phyloP scores from a whole-genome alignment of 139 green algal genomes.

The Monoraphidium neglectum region DNA sequence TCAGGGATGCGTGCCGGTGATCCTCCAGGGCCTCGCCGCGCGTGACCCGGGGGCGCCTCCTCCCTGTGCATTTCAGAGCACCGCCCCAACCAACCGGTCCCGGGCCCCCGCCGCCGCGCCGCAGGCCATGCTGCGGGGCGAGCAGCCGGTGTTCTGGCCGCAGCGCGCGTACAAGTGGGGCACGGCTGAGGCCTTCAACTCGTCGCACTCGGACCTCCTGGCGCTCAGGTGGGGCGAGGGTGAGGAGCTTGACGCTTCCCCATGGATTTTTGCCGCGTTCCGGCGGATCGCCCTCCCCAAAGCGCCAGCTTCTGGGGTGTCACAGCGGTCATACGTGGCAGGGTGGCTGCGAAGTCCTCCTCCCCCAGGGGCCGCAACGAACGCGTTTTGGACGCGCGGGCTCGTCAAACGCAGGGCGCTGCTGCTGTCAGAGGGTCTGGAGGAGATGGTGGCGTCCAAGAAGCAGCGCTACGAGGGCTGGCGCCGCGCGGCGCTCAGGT shows the following conservation, averaged over 20 bases:
- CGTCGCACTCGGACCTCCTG: constrained; percentile 77
- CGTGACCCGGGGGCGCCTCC: too few relatives aligned
- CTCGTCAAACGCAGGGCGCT: constrained; percentile 41
- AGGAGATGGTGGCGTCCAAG: constrained; percentile 66
- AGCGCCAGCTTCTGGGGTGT: background rate
- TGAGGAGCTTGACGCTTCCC: background rate
- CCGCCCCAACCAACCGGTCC: too few relatives aligned
- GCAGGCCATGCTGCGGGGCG: constrained; percentile 44
- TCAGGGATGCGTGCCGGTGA: too few relatives aligned
- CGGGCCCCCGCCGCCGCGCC: too few relatives aligned
- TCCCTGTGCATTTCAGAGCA: too few relatives aligned
- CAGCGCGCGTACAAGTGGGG: constrained; percentile 76
- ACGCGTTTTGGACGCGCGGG: background rate
- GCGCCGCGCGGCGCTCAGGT: background rate
- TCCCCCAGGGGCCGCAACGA: background rate
- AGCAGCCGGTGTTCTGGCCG: constrained; percentile 66
- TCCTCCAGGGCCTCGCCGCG: too few relatives aligned
- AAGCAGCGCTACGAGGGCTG: constrained; percentile 13
- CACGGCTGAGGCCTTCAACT: constrained; percentile 76
- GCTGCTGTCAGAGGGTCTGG: constrained; percentile 68
- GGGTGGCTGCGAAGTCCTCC: too few relatives aligned
- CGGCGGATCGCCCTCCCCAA: background rate
- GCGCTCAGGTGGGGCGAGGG: constrained; percentile 48
- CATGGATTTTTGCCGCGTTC: background rate
- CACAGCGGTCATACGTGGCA: background rate